phyloP scores from a whole-genome alignment of 208 protist species.

The Acanthamoeba triangularis region DNA sequence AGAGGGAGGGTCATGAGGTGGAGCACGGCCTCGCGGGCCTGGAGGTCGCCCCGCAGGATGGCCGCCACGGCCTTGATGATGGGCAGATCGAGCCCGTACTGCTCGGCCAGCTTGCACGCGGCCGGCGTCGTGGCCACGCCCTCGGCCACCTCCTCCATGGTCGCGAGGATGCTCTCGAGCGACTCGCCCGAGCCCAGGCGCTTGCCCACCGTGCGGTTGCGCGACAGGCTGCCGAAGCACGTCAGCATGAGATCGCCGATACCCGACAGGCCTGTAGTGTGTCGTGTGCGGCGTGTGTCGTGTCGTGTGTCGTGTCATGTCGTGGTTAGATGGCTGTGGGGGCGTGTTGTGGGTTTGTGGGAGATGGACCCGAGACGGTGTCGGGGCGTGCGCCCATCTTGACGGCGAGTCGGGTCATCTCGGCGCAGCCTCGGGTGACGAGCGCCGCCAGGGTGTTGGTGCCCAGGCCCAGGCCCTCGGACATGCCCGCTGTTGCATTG shows the following conservation, averaged over 20 bases:
- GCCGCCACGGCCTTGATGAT: conserved; percentile 80
- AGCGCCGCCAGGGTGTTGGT: conserved; percentile 84
- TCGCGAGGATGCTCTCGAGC: conserved; percentile 79
- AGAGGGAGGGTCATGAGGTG: conserved; percentile 75
- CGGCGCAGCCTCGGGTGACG: conserved; percentile 84
- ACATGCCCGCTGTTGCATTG: conserved; percentile 67
- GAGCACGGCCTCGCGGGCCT: conserved; percentile 43
- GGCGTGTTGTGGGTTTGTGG: background rate
- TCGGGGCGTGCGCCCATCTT: conserved; percentile 78
- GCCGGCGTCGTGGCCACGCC: conserved; percentile 79
- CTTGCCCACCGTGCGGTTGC: conserved; percentile 84
- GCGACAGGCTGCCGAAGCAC: conserved; percentile 83
- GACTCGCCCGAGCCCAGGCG: conserved; percentile 81
- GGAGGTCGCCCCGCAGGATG: conserved; percentile 78
- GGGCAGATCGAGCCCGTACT: conserved; percentile 81
- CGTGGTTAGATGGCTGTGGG: background rate
- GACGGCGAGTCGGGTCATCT: conserved; percentile 80
- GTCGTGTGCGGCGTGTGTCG: background rate
- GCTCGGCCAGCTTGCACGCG: conserved; percentile 74
- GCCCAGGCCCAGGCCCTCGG: conserved; percentile 81
- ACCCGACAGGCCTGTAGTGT: conserved; percentile 78
- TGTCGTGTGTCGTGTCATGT: background rate
- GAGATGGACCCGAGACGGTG: conserved; percentile 67
- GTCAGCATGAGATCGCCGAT: conserved; percentile 89
- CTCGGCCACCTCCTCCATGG: conserved; percentile 81